phyloP scores from a whole-genome alignment of 2,329 filamentous ascomycete genomes.

The Fusarium chlamydosporum region DNA sequence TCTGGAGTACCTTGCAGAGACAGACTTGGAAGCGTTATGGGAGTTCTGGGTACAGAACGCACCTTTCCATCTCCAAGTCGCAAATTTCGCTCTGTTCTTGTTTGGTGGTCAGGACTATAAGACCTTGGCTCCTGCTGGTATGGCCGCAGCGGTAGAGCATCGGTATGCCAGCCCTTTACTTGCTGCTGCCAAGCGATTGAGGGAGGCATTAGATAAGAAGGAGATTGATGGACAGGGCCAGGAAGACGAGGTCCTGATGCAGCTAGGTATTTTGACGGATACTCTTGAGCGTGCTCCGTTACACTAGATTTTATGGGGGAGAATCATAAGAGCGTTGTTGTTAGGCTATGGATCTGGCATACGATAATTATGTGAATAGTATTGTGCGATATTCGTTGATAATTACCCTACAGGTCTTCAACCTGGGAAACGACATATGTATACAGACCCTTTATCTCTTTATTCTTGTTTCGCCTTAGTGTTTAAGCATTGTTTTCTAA shows the following conservation, averaged over 20 bases:
- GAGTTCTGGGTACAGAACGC: constrained; percentile 68
- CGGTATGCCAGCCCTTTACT: constrained; percentile 70
- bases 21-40: constrained; percentile 59
- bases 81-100: constrained; percentile 73
- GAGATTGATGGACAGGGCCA: constrained; percentile 52
- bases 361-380: constrained; percentile 12
- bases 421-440: not conserved
- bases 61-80: constrained; percentile 70
- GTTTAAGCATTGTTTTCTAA: too few relatives aligned
- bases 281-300: constrained; percentile 59
- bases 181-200: constrained; percentile 58
- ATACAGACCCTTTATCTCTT: not conserved
- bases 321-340: constrained; percentile 20
- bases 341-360: constrained; percentile 23
- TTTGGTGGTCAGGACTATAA: constrained; percentile 62
- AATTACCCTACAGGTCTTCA: not conserved
- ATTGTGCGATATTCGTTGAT: not conserved
- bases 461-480: not conserved
- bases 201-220: constrained; percentile 52
- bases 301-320: constrained; percentile 50
- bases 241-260: constrained; percentile 54
- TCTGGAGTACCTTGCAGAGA: constrained; percentile 62
- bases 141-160: constrained; percentile 70
- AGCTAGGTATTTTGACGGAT: constrained; percentile 60
- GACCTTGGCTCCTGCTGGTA: constrained; percentile 67